Conservation (phyloP, 176 grass and related monocot species). For the Thalia dealbata region DNA sequence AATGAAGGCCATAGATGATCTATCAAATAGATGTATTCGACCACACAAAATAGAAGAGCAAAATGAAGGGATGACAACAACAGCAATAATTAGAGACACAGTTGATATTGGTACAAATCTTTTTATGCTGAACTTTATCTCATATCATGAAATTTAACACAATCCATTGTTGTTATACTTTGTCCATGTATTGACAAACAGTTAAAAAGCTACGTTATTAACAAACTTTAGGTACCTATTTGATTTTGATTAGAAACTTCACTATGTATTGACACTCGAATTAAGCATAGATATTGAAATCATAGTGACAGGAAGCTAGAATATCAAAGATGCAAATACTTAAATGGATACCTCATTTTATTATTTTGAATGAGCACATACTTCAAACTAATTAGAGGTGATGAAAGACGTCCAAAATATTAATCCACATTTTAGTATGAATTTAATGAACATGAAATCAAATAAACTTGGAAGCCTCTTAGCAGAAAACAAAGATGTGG, state of each 20-base stretch:
- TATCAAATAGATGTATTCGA: too few relatives aligned
- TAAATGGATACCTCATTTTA: not conserved
- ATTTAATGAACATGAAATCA: not conserved
- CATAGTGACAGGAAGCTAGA: too few relatives aligned
- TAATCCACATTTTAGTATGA: not conserved
- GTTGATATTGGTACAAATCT: not conserved
- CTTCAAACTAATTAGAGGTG: not conserved
- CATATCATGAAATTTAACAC: not conserved
- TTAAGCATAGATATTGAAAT: not conserved
- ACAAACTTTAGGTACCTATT: not conserved
- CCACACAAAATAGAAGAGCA: too few relatives aligned
- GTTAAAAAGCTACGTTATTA: too few relatives aligned
- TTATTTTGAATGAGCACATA: not conserved
- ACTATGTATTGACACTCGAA: not conserved
- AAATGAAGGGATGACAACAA: too few relatives aligned
- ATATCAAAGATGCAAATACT: not conserved
- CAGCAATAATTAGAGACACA: not conserved
- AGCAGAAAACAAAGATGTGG: not conserved
- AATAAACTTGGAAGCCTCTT: not conserved
- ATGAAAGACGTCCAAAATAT: not conserved
- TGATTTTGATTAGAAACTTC: not conserved
- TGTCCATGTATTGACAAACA: not conserved
- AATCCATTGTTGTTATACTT: not conserved
- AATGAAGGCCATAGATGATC: too few relatives aligned
- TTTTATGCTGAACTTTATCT: not conserved